Percentiles rank a stretch among this genome's conserved stretches.
Evolutionary conservation across 805 yeast species (phyloP).

Genomic region (Saccharomycopsis amapae): DNA sequence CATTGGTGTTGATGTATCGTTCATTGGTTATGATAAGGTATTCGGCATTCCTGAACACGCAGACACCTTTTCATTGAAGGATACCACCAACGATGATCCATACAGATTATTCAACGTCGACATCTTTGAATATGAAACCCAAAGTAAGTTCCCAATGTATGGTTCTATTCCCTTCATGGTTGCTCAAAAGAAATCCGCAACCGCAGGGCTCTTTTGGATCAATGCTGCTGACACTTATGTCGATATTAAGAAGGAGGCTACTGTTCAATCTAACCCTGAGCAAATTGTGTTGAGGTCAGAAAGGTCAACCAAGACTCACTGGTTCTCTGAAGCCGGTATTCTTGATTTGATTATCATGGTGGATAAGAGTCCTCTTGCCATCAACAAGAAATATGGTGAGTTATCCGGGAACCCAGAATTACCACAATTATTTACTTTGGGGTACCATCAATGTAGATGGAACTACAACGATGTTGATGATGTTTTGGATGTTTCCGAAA

Average conservation of each 20-base stretch:
- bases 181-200: constrained; percentile 48
- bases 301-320: constrained; percentile 51
- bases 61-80: constrained; percentile 64
- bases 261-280: constrained; percentile 14
- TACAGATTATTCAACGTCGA: constrained; percentile 90
- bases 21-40: constrained; percentile 53
- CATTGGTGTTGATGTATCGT: constrained; percentile 68
- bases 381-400: constrained; percentile 54
- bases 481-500: constrained; percentile 59
- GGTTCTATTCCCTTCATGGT: constrained; percentile 89
- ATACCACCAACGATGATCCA: constrained; percentile 60
- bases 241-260: constrained; percentile 46
- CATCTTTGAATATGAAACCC: constrained; percentile 84
- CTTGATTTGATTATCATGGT: constrained; percentile 67
- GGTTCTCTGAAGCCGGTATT: constrained; percentile 90
- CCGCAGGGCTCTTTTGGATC: constrained; percentile 84
- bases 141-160: constrained; percentile 85
- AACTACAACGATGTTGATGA: constrained; percentile 87
- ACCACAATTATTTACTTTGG: constrained; percentile 75
- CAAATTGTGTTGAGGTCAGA: constrained; percentile 16
- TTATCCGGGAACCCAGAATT: constrained; percentile 68
- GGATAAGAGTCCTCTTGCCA: constrained; percentile 48
- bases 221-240: constrained; percentile 90
- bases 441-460: constrained; percentile 97
- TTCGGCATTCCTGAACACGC: constrained; percentile 99